A percentile compares a stretch with the other conserved stretches of the same genome.
Evolutionary conservation across 495 filamentous ascomycete genomes (phyloP).

Genomic region (Penicillium subrubescens): DNA sequence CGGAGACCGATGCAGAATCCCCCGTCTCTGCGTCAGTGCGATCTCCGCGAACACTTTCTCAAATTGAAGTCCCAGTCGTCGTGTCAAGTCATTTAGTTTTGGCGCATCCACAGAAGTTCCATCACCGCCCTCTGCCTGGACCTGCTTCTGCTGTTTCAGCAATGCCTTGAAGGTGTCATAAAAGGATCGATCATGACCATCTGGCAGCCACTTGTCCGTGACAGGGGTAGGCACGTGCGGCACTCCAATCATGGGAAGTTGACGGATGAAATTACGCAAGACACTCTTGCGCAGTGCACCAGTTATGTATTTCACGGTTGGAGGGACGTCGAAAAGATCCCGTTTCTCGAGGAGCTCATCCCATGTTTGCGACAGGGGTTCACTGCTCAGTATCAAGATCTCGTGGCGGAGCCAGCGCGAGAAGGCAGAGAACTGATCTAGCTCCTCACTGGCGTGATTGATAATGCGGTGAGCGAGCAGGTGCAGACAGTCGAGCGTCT

Average conservation of each 20-base stretch:
- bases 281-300: constrained; percentile 52
- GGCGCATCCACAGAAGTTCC: constrained; percentile 41
- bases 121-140: constrained; percentile 24
- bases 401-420: constrained; percentile 83
- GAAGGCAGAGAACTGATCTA: constrained; percentile 76
- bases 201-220: constrained; percentile 43
- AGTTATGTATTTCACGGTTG: constrained; percentile 53
- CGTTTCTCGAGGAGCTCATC: constrained; percentile 52
- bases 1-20: constrained; percentile 55
- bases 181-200: constrained; percentile 46
- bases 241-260: constrained; percentile 44
- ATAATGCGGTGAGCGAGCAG: constrained; percentile 76
- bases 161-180: constrained; percentile 50
- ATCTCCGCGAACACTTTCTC: constrained; percentile 58
- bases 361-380: constrained; percentile 46
- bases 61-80: constrained; percentile 54
- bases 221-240: constrained; percentile 24
- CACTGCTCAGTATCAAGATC: constrained; percentile 63
- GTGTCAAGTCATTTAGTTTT: constrained; percentile 54
- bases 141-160: constrained; percentile 35
- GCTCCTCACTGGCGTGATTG: constrained; percentile 70
- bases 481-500: constrained; percentile 72
- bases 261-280: constrained; percentile 47
- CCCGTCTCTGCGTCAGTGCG: constrained; percentile 58
- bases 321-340: constrained; percentile 47